Conservation (phyloP, 495 filamentous ascomycete species). For the Aspergillus egyptiacus region DNA sequence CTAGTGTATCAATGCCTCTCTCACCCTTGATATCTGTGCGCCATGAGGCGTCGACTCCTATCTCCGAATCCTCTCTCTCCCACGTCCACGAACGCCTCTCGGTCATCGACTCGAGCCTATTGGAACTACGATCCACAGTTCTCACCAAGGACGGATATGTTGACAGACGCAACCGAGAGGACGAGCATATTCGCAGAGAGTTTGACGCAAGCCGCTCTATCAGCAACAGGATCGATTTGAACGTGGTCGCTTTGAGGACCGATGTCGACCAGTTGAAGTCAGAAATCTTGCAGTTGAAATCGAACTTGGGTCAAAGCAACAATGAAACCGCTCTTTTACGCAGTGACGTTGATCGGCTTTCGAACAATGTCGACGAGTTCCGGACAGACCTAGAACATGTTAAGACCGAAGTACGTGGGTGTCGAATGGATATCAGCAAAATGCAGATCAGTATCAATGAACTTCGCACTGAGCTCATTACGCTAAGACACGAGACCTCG, state of each 20-base stretch:
- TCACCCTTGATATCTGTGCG: constrained; percentile 34
- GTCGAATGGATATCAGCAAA: constrained; percentile 36
- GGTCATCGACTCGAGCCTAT: constrained; percentile 33
- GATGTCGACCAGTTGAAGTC: constrained; percentile 38
- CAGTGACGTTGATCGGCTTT: constrained; percentile 35
- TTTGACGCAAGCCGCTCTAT: constrained; percentile 34
- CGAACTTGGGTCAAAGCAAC: constrained; percentile 27
- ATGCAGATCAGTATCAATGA: constrained; percentile 32
- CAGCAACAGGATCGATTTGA: constrained; percentile 36
- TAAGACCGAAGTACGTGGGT: constrained; percentile 31
- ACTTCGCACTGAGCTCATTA: constrained; percentile 34
- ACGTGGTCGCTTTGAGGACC: constrained; percentile 32
- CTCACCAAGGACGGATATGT: constrained; percentile 38
- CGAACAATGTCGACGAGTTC: constrained; percentile 37
- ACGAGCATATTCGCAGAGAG: constrained; percentile 38
- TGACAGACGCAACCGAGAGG: constrained; percentile 40
- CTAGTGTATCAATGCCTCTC: constrained; percentile 36
- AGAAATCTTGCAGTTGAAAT: constrained; percentile 32
- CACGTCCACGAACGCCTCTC: constrained; percentile 37
- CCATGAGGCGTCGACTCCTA: constrained; percentile 31
- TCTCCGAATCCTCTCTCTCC: constrained; percentile 29
- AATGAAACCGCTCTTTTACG: constrained; percentile 37
- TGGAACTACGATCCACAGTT: constrained; percentile 34
- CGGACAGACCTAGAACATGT: constrained; percentile 31
- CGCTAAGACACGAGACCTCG: constrained; percentile 31